These are phyloP conservation scores for Mortierella sp. DNA, from an alignment of 371 early-diverging fungal species.

Conservation along the genomic window DNA sequence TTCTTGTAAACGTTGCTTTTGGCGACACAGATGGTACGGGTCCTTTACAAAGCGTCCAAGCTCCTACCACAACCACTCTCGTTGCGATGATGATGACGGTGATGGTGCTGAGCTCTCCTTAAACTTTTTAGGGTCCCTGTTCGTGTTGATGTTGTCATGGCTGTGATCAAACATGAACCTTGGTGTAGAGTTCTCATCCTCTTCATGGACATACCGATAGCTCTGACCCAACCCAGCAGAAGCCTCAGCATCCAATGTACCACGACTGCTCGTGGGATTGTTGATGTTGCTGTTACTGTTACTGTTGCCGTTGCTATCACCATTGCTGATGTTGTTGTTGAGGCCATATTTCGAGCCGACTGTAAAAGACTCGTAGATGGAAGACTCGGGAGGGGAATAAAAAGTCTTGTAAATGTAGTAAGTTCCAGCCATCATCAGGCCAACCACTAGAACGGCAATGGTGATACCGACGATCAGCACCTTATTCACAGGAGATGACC, in stretches of 20 bases:
- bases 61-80: neutral
- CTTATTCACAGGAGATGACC: neutral
- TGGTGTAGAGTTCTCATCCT: constrained; percentile 11
- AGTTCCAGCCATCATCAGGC: constrained; percentile 12
- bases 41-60: no score
- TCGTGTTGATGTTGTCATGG: constrained; percentile 27
- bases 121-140: constrained; percentile 21
- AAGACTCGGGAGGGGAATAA: constrained; percentile 1
- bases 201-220: constrained; percentile 17
- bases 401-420: constrained; percentile 28
- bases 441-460: constrained; percentile 14
- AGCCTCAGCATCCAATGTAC: no score
- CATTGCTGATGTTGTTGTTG: neutral
- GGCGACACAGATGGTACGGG: no score
- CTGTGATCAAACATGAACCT: constrained; percentile 30
- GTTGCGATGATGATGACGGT: neutral
- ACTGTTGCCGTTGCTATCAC: neutral
- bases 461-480: constrained; percentile 14
- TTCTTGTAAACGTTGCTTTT: no score
- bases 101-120: neutral
- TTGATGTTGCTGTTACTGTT: constrained; percentile 1
- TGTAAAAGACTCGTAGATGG: constrained; percentile 5
- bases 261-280: neutral
- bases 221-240: constrained; percentile 1
- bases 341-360: neutral